Percentiles rank a stretch among this genome's conserved stretches.
phyloP scores from a whole-genome alignment of 1,284 basidiomycete species.

The Apiotrichum veenhuisii region DNA sequence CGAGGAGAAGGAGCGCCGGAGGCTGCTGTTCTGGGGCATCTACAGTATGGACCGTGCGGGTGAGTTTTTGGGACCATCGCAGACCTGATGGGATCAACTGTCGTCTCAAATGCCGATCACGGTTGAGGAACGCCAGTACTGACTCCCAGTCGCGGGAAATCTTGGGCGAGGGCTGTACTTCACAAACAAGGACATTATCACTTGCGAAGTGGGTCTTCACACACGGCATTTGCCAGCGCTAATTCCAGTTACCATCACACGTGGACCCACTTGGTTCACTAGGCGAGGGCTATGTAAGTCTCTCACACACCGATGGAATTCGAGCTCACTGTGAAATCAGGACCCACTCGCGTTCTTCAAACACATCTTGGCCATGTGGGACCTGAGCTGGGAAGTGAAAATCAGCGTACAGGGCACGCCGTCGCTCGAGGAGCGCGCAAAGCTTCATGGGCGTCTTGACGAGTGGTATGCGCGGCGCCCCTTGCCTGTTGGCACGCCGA shows the following conservation, averaged over 20 bases:
- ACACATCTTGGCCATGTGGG: constrained; percentile 4
- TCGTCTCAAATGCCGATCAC: too few species aligned
- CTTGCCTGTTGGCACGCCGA: not conserved
- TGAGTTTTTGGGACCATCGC: not conserved
- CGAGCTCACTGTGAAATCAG: not conserved
- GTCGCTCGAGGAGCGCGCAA: not conserved
- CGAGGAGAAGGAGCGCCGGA: constrained; percentile 8
- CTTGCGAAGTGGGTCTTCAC: not conserved
- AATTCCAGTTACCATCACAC: not conserved
- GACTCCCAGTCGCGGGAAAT: too few species aligned
- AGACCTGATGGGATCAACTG: not conserved
- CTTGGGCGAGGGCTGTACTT: not conserved
- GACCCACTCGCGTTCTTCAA: constrained; percentile 3
- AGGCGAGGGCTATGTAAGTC: not conserved
- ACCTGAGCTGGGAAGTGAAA: constrained; percentile 3
- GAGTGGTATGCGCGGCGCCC: constrained; percentile 3
- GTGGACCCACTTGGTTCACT: not conserved
- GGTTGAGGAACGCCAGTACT: too few species aligned
- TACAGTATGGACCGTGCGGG: constrained; percentile 2
- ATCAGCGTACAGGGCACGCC: not conserved
- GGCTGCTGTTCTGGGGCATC: constrained; percentile 5
- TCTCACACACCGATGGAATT: too few species aligned
- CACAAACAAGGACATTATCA: not conserved
- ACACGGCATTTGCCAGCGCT: not conserved
- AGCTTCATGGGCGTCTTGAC: constrained; percentile 5